Percentiles rank a stretch among this genome's conserved stretches.
Conservation (phyloP, 805 yeast genomes). For the Myxozyma monticola region DNA sequence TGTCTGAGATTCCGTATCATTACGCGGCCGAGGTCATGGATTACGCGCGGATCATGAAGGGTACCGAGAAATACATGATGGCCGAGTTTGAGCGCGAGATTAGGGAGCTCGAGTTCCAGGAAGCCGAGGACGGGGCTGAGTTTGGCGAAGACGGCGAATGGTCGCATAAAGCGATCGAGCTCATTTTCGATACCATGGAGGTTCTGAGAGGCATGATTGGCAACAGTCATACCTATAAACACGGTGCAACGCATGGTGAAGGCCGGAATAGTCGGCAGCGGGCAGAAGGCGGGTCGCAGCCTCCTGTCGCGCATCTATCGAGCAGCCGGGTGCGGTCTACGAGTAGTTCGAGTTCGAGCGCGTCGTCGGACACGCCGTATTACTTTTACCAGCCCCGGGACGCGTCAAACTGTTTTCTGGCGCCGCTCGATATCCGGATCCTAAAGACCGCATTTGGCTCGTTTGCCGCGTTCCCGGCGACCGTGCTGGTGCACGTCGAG, state of each 20-base stretch:
- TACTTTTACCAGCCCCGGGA: conserved; percentile 80
- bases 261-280: conserved; percentile 3
- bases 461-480: conserved; percentile 68
- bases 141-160: conserved; percentile 62
- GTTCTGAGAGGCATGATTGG: conserved; percentile 39
- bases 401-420: conserved; percentile 64
- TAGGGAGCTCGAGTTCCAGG: conserved; percentile 49
- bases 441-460: conserved; percentile 60
- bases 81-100: conserved; percentile 64
- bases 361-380: conserved; percentile 44
- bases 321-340: conserved; percentile 9
- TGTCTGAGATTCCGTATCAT: conserved; percentile 58
- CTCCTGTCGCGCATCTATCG: not conserved
- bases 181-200: conserved; percentile 52
- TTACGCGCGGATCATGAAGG: conserved; percentile 70
- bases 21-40: conserved; percentile 44
- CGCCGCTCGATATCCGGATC: conserved; percentile 78
- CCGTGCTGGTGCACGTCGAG: conserved; percentile 62
- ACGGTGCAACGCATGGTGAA: not conserved
- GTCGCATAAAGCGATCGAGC: conserved; percentile 54
- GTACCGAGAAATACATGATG: conserved; percentile 54
- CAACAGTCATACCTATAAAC: not conserved
- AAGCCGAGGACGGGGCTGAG: conserved; percentile 56
- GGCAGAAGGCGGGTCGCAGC: not conserved
- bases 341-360: not conserved